These are phyloP conservation scores for Rhizoclosmatium globosum DNA, from an alignment of 192 early-diverging fungal species.

Conservation along the genomic window DNA sequence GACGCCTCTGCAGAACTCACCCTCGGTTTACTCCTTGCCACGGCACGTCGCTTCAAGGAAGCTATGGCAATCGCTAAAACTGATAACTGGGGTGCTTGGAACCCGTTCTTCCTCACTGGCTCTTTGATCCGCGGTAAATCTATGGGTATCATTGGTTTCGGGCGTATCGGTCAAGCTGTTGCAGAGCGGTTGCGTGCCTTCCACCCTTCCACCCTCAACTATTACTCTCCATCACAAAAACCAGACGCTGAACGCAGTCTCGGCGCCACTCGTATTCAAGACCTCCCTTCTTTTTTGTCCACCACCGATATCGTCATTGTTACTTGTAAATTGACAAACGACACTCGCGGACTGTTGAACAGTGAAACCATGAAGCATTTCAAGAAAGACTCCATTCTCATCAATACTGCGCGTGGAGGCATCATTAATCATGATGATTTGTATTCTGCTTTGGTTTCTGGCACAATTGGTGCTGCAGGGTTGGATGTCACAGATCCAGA, in stretches of 20 bases:
- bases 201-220: constrained; percentile 70
- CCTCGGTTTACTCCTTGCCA: constrained; percentile 76
- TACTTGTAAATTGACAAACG: constrained; percentile 74
- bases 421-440: constrained; percentile 81
- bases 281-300: constrained; percentile 65
- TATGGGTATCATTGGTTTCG: constrained; percentile 85
- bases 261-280: constrained; percentile 53
- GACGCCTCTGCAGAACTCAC: constrained; percentile 88
- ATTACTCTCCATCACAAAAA: constrained; percentile 65
- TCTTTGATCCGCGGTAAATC: constrained; percentile 79
- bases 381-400: constrained; percentile 74
- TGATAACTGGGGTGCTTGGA: constrained; percentile 70
- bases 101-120: constrained; percentile 72
- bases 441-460: constrained; percentile 67
- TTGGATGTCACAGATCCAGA: constrained; percentile 89
- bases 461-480: constrained; percentile 72
- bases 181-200: constrained; percentile 77
- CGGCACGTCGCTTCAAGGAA: constrained; percentile 72
- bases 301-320: constrained; percentile 78
- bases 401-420: constrained; percentile 83
- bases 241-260: constrained; percentile 52
- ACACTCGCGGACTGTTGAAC: constrained; percentile 78
- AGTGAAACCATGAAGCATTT: constrained; percentile 70
- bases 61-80: constrained; percentile 58
- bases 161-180: constrained; percentile 82